These are phyloP conservation scores for Colletotrichum sp. DNA, from an alignment of 2,329 filamentous ascomycete genomes.

Conservation along the genomic window DNA sequence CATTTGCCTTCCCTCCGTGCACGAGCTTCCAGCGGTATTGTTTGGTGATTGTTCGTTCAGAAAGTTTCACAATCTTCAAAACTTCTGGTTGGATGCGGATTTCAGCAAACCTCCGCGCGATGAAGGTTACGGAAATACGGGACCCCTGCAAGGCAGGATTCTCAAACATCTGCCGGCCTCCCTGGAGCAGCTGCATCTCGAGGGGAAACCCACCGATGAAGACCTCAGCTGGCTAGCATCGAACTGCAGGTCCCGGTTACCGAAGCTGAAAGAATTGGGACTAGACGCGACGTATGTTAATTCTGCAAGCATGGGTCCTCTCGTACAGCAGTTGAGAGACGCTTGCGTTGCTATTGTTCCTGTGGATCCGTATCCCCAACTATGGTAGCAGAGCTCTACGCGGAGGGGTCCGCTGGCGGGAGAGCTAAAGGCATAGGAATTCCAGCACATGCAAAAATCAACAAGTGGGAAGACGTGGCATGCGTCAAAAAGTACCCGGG, in stretches of 20 bases:
- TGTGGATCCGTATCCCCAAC: background rate
- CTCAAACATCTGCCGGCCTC: background rate
- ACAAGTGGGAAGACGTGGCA: background rate
- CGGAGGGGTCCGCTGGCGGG: background rate
- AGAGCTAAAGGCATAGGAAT: background rate
- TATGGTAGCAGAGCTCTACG: background rate
- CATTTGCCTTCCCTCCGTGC: background rate
- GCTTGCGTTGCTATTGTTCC: background rate
- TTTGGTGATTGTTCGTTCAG: rapidly evolving
- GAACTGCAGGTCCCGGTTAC: background rate
- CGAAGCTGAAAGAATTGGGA: background rate
- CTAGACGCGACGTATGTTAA: background rate
- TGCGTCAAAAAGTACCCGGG: background rate
- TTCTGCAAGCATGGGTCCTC: background rate
- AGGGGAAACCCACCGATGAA: background rate
- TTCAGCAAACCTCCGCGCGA: background rate
- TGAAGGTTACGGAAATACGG: background rate
- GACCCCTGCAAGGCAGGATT: background rate
- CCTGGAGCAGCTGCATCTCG: background rate
- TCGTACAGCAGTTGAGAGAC: background rate
- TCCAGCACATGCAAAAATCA: rapidly evolving
- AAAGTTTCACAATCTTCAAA: background rate
- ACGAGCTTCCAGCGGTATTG: background rate
- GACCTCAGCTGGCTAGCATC: background rate
- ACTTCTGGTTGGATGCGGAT: background rate